A percentile compares a stretch with the other conserved stretches of the same genome.
These are phyloP conservation scores for Sarcodon sp. DNA, from an alignment of 768 basidiomycete species.

Conservation along the genomic window DNA sequence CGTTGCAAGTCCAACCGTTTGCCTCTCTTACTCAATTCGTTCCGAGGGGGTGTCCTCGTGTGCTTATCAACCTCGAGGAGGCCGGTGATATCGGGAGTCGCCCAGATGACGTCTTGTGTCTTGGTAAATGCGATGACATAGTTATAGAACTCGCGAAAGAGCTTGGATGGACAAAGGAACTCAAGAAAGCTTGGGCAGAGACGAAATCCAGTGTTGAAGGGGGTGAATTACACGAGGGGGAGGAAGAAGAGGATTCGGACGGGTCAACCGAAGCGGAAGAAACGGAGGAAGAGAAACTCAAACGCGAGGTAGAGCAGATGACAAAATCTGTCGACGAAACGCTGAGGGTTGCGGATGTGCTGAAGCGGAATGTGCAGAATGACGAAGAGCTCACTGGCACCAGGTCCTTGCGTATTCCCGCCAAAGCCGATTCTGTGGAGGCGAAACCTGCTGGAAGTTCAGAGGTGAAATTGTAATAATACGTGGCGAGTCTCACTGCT, in stretches of 20 bases:
- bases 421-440: too few species aligned
- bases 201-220: constrained; percentile 4
- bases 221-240: neutral
- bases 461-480: neutral
- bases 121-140: constrained; percentile 63
- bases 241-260: constrained; percentile 2
- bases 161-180: constrained; percentile 52
- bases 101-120: constrained; percentile 45
- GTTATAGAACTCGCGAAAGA: constrained; percentile 47
- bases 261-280: constrained; percentile 2
- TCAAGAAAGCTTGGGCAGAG: constrained; percentile 12
- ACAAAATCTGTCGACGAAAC: constrained; percentile 19
- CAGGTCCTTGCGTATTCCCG: too few species aligned
- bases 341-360: constrained; percentile 10
- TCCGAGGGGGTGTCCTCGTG: constrained; percentile 47
- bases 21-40: constrained; percentile 55
- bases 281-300: constrained; percentile 3
- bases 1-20: constrained; percentile 79
- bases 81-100: constrained; percentile 55
- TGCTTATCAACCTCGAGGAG: constrained; percentile 80
- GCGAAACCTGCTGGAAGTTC: too few species aligned
- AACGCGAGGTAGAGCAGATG: constrained; percentile 21
- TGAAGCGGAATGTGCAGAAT: neutral
- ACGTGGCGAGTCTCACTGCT: too few species aligned
- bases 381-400: neutral